Base-by-base conservation (phyloP, 2,329 filamentous ascomycete species). In the Colletotrichum plurivorum region DNA sequence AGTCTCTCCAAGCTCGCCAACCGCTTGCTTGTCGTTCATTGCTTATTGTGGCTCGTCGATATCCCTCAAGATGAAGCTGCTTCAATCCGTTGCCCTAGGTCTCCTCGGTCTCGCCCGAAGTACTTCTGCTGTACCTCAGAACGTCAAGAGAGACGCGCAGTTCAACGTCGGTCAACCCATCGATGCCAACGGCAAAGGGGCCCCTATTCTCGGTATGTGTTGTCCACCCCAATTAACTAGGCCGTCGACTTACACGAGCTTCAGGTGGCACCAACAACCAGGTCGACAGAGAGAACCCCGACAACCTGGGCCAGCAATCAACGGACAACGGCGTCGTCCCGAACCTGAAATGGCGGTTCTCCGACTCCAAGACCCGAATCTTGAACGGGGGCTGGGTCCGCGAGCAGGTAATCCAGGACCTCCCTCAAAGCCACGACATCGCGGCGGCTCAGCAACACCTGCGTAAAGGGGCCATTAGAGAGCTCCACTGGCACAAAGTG, bases 291-390 rank as follows among this genome's bases (percentile, higher is more conserved):
- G 84, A 89, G 70, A 92, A 92, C 73, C 90, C 90, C 0, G 87
- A 89, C 70, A 89, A 90, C 73, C 84, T 93, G 1, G 89, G 88
- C 15, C 83, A 83, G 54, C 86, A 91, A 73, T 81, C 83, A 16
- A 92, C 90, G 1, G 90, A 93, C 75, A 84, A 83, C 55, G 91
- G 90, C 16, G 80, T 85, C 12, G 90, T 93, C 0, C 87, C 88
- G 0, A 93, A 92, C 74, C 81, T 92, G 72, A 92, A 92, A 76
- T 88, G 90, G 90, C 87, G 88, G 61, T 92, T 93, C 78, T 91
- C 89, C 0, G 88, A 92, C 76, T 92, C 89, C 25, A 90, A 88
- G 79, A 90, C 88, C 1, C 84, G 84, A 25, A 82, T 92, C 43
- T 82, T 89, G 59, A 85, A 85, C 27, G 90, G 90, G 1, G 90